These are phyloP conservation scores for Chamaenerion angustifolium DNA, from an alignment of 345 rosid species.

Conservation along the genomic window DNA sequence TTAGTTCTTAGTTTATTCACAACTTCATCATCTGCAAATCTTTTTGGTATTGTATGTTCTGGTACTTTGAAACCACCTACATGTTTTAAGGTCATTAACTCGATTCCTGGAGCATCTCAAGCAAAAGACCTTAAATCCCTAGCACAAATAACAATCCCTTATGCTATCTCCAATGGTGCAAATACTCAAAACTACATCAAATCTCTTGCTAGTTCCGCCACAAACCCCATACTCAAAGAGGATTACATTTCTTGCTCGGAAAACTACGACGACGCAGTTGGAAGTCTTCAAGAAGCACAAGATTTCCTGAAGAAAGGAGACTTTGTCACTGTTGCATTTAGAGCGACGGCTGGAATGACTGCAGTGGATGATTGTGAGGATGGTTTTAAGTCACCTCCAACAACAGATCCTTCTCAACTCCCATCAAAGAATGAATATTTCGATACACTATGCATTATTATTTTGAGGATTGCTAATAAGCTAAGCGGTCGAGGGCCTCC, in stretches of 20 bases:
- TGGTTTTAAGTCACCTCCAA: neutral
- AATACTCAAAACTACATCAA: neutral
- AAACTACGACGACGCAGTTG: slow-evolving; percentile 1
- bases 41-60: neutral
- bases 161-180: neutral
- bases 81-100: slow-evolving; percentile 4
- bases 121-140: slow-evolving; percentile 3
- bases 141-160: neutral
- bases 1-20: too few relatives aligned
- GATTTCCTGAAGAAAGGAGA: slow-evolving; percentile 3
- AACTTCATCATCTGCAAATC: neutral
- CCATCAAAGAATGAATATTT: slow-evolving; percentile 13
- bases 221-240: slow-evolving; percentile 2
- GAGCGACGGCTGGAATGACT: slow-evolving; percentile 4
- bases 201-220: neutral
- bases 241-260: slow-evolving; percentile 6
- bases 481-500: neutral
- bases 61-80: neutral
- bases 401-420: slow-evolving; percentile 1
- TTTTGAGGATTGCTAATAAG: slow-evolving; percentile 3
- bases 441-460: slow-evolving; percentile 12
- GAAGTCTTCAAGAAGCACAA: neutral
- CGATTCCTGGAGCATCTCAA: neutral
- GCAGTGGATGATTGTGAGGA: slow-evolving; percentile 5
- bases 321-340: neutral